Evolutionary conservation across 2,329 filamentous ascomycete genomes (phyloP), one percentile per base, ranked within the genome.

Genomic region (Fusarium humuli): DNA sequence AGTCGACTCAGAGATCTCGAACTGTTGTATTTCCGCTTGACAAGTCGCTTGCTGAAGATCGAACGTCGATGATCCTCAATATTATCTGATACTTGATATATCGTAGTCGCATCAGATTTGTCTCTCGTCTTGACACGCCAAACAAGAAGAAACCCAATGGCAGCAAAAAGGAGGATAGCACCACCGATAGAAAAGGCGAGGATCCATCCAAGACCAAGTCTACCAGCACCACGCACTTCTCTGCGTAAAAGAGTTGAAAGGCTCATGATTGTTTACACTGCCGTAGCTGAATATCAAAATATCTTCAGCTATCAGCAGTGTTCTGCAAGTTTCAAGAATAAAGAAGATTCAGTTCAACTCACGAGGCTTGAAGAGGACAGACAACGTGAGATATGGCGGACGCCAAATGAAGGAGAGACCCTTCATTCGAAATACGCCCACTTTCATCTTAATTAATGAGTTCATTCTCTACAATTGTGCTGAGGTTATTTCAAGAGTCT

Each of bases 161-260:
- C 76, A 3, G 80, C 76, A 72, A 85, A 84, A 16, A 87, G 62
- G 9, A 86, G 56, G 4, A 84, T 71, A 18, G 83, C 82, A n/a
- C 84, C 84, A 32, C 81, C 81, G 27, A 88, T 68, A 14, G 82
- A 82, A 57, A 88, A 83, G 57, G 80, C 80, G 34, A 87, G 77
- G 18, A 84, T 66, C 75, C 78, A 80, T n/a, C 79, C 79, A 14
- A 83, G 60, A 11, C 77, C 76, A 37, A 82, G 67, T 10, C 73
- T 73, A 13, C 67, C 56, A 9, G 53, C 57, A 34, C 59, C 34
- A 14, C n/a, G 37, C 37, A 58, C 57, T 20, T 57, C 56, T 56
- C 69, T 70, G 25, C 23, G 57, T 13, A 52, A 46, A 42, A 57
- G 46, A 29, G 45, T 57, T 18, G 53, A 50, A 7, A 45, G 18